phyloP scores from a whole-genome alignment of 208 protist genomes.

The Polymyxa betae region DNA sequence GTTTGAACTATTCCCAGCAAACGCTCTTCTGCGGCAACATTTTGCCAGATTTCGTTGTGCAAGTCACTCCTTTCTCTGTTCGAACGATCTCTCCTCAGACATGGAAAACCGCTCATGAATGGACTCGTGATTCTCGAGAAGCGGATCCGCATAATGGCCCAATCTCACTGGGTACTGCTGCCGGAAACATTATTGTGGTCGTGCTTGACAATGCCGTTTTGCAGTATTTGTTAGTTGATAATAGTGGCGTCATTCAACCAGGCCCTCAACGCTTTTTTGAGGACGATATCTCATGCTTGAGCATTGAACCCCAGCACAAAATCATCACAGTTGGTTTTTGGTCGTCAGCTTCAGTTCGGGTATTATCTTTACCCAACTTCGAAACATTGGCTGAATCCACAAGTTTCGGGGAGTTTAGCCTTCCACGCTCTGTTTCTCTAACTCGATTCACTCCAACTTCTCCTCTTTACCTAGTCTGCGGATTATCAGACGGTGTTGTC shows the following conservation, averaged over 20 bases:
- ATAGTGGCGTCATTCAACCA: background rate
- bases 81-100: background rate
- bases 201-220: background rate
- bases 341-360: background rate
- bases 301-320: background rate
- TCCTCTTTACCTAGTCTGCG: conserved; percentile 2
- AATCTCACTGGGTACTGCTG: background rate
- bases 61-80: background rate
- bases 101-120: background rate
- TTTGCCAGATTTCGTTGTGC: background rate
- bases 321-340: background rate
- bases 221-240: background rate
- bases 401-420: background rate
- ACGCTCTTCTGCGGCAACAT: conserved; percentile 20
- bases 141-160: no score
- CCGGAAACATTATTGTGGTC: background rate
- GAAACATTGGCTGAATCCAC: background rate
- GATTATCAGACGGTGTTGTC: background rate
- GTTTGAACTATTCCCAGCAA: background rate
- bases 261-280: background rate
- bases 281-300: background rate
- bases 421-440: background rate
- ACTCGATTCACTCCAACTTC: conserved; percentile 4
- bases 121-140: background rate
- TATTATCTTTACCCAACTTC: background rate